These are phyloP conservation scores for Stropharia rugosoannulata DNA, from an alignment of 768 basidiomycete species.

Conservation along the genomic window DNA sequence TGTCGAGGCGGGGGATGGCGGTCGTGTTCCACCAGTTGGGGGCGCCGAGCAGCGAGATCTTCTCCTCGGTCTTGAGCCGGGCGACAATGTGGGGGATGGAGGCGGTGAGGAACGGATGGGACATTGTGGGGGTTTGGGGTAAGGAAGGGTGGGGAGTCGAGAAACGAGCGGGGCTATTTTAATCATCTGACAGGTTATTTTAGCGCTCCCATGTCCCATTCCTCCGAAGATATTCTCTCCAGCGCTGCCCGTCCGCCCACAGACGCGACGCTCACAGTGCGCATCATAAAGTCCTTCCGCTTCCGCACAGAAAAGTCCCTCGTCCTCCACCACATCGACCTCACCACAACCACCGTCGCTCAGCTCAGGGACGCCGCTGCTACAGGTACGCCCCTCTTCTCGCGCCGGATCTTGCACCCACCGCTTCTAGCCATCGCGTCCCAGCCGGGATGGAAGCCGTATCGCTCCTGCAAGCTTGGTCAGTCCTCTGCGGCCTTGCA, in stretches of 20 bases:
- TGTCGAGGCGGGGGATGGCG: conserved; percentile 52
- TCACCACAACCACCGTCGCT: conserved; percentile 76
- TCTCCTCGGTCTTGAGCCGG: conserved; percentile 59
- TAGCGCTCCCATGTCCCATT: conserved; percentile 12
- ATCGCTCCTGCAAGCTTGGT: conserved; percentile 74
- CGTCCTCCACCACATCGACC: conserved; percentile 79
- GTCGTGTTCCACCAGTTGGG: conserved; percentile 75
- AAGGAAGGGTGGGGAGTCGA: conserved; percentile 10
- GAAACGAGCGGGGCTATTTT: conserved; percentile 1
- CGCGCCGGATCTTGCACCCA: conserved; percentile 8
- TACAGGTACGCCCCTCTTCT: conserved; percentile 45
- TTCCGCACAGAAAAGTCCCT: conserved; percentile 88
- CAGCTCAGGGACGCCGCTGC: conserved; percentile 71
- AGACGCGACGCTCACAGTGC: conserved; percentile 83
- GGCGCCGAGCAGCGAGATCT: conserved; percentile 59
- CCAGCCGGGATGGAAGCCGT: conserved; percentile 86
- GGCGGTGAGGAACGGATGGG: conserved; percentile 51
- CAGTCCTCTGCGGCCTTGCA: conserved; percentile 10
- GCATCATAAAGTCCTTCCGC: conserved; percentile 93
- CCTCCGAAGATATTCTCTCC: conserved; percentile 44
- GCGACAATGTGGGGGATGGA: conserved; percentile 50
- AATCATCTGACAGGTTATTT: background rate
- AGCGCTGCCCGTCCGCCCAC: conserved; percentile 68
- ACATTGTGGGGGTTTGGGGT: conserved; percentile 26
- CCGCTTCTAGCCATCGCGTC: conserved; percentile 60